Base-by-base conservation (phyloP, 2,329 filamentous ascomycete genomes). In the Botryotinia convoluta region DNA sequence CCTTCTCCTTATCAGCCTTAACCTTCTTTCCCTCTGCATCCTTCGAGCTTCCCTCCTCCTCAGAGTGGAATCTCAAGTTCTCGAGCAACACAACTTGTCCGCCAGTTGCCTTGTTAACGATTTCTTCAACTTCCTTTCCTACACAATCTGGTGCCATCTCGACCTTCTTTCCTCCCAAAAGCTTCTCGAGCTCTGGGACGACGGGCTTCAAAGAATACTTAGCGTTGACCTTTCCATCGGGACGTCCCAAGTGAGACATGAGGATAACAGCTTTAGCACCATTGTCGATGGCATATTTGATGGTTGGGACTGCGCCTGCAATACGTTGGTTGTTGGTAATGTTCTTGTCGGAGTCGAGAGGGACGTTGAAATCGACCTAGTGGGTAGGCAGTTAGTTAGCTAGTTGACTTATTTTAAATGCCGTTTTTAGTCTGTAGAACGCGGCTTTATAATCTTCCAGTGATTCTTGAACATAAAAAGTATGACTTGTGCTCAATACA, bases 341-440 rank as follows among this genome's bases (percentile, higher is more conserved):
- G 73, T 97, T 95, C 87, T 94, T 97, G 83, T 96, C 88, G 79
- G 87, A 89, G 83, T 99, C 94, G 82, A 99, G 94, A 77, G 96
- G 96, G 73, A 99, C 97, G 86, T 99, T 99, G 91, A 99, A 99
- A 90, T 99, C 96, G 84, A 99, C 95, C 95, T 97, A 81, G 69
- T 60, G 65, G 51, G 16, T 71, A 48, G 18, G 60, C 42, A 29
- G 37, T 26, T 71, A 8, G 81, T 77, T 79, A 80, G 76, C 74
- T 42, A 67, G 9, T 54, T 63, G 60, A 39, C 39, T 37, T 37
- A 63, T 32, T 69, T 69, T 69, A 32, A n/a, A 42, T 69, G 65
- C 48, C 65, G n/a, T 69, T 12, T 54, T 57, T 68, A 32, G 65
- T 68, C 6, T 42, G 35, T 35, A 14, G 26, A 32, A 48, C 20